Conservation (phyloP, 345 rosid species). For the Populus tremula region DNA sequence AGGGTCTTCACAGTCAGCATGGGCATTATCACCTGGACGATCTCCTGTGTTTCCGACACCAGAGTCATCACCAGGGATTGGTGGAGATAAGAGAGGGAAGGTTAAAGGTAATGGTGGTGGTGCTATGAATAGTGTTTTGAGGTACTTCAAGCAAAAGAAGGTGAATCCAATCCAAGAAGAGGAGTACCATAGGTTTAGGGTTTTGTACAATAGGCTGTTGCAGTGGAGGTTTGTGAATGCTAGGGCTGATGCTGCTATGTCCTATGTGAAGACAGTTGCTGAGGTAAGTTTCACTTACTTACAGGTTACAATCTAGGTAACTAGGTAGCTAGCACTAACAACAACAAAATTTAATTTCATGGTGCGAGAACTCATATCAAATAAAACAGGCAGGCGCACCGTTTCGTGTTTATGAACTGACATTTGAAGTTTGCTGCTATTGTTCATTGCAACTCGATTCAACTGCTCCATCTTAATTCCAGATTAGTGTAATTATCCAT, state of each 20-base stretch:
- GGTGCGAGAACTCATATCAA: no score
- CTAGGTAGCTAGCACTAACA: no score
- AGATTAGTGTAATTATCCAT: no score
- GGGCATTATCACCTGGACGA: constrained; percentile 80
- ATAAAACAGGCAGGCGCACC: no score
- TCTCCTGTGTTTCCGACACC: constrained; percentile 25
- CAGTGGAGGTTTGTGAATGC: constrained; percentile 71
- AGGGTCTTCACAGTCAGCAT: constrained; percentile 54
- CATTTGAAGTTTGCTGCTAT: no score
- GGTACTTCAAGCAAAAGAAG: constrained; percentile 65
- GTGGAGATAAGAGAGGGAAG: constrained; percentile 16
- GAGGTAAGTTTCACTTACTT: constrained; percentile 34
- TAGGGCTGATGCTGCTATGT: constrained; percentile 43
- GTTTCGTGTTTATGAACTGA: no score
- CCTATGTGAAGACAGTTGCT: constrained; percentile 28
- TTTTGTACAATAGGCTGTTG: constrained; percentile 45
- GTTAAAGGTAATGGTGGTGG: constrained; percentile 36
- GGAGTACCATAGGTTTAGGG: constrained; percentile 44
- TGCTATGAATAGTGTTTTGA: constrained; percentile 51
- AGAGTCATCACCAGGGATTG: constrained; percentile 19
- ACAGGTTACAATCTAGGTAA: no score
- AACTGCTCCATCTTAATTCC: no score
- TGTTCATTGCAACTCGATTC: no score
- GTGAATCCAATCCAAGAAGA: constrained; percentile 51
- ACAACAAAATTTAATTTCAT: no score